Base-by-base conservation (phyloP, 805 yeast genomes). In the Wickerhamiella qilinensis region DNA sequence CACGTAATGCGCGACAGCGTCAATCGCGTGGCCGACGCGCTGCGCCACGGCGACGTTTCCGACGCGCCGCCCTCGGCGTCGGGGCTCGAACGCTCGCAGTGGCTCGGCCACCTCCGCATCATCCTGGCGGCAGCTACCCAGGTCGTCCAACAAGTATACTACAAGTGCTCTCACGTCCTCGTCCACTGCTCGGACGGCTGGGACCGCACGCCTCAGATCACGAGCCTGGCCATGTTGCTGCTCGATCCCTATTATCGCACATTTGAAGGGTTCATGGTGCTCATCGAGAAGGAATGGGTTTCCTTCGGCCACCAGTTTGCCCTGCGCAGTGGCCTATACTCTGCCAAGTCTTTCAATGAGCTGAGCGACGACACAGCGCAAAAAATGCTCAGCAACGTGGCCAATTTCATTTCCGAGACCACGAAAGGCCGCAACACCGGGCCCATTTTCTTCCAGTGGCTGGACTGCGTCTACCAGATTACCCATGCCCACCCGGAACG, bases 121-220 rank as follows among this genome's bases (percentile, higher is more conserved):
- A 65, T 88, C 27, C 56, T 91, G 36, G 75, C 75, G 35, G 77
- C 93, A 0, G 78, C 85, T 0, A 86, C 81, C 40, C 67, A 80
- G 27, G 70, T 91, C 35, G 73, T 79, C 20, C 78, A 83, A 51
- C 79, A 88, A n/a, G 68, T 91, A 18, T 81, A 82, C 38, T 71
- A 77, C 48, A 83, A 84, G 56, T 73, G 76, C 44, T 79, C 91
- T 16, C 93, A 88, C 55, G 68, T 88, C 3, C 54, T 91, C 8
- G 69, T 91, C 5, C 98, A 91, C 60, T 91, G 98, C 55, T 84
- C 96, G 1, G 98, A 91, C 61, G 98, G 98, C 1, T 91, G 98
- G 98, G 98, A 91, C 54, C 65, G 98, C 41, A 91, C 98, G 0
- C 74, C 96, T 0, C 97, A 91, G 54, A 71, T 86, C 1, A 69